Conservation (phyloP, 1,284 basidiomycete genomes). For the Leccinum griseonigrum region DNA sequence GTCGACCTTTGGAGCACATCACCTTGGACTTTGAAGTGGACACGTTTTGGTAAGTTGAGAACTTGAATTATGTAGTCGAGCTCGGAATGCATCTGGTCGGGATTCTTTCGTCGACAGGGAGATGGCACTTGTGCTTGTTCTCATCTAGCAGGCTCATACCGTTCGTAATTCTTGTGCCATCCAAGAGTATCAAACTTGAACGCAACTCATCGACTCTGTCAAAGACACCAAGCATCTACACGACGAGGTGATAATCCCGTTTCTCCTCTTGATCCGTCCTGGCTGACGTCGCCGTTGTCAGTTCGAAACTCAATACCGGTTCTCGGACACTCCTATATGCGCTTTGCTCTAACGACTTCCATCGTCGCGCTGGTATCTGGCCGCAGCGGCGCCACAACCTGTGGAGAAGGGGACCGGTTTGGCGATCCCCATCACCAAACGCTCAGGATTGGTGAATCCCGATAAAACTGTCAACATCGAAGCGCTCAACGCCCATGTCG, state of each 20-base stretch:
- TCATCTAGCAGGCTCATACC: constrained; percentile 99
- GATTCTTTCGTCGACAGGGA: constrained; percentile 96
- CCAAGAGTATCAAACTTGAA: no score
- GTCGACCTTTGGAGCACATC: no score
- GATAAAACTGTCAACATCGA: constrained; percentile 10
- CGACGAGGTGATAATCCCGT: no score
- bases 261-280: no score
- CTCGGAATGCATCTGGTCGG: constrained; percentile 97
- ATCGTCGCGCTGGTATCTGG: constrained; percentile 2
- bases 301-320: no score
- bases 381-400: constrained; percentile 1
- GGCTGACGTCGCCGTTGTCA: no score
- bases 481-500: constrained; percentile 14
- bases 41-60: constrained; percentile 63
- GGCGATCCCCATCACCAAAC: constrained; percentile 18
- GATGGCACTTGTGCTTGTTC: constrained; percentile 89
- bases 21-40: no score
- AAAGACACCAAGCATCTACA: no score
- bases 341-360: constrained; percentile 2
- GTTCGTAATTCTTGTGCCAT: constrained; percentile 37
- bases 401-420: not conserved
- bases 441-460: constrained; percentile 7
- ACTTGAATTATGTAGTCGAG: constrained; percentile 96
- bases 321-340: constrained; percentile 4
- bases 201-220: no score